Conservation (phyloP, 306 rosid genomes). For the Trichosanthes cucumerina region DNA sequence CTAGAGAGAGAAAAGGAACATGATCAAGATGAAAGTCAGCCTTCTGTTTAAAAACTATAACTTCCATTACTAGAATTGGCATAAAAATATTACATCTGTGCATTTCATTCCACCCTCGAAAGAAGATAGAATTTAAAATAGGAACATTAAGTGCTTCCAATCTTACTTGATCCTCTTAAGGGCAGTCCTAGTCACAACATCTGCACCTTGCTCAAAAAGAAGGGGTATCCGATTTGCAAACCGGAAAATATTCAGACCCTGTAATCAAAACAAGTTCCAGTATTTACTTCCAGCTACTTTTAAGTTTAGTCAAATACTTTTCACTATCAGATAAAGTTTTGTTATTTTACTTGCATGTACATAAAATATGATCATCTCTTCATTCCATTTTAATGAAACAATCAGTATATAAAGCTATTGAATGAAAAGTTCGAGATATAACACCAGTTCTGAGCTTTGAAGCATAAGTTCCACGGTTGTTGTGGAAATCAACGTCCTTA, state of each 20-base stretch:
- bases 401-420: not conserved
- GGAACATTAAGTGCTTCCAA: slow-evolving; percentile 1
- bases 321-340: not conserved
- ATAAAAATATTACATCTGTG: not conserved
- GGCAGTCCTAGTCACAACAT: slow-evolving; percentile 90
- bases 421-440: not conserved
- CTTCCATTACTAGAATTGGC: not conserved
- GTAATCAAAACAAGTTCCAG: slow-evolving; percentile 4
- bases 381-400: not conserved
- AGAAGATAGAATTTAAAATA: not conserved
- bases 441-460: not conserved
- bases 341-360: not conserved
- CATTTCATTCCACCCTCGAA: not conserved
- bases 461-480: not conserved
- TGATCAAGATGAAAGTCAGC: not conserved
- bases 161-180: slow-evolving; percentile 89
- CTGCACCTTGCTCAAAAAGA: slow-evolving; percentile 99
- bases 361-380: not conserved
- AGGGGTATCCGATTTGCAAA: slow-evolving; percentile 99
- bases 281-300: not conserved
- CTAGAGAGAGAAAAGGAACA: slow-evolving; percentile 21
- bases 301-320: not conserved
- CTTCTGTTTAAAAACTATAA: not conserved
- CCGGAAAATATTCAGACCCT: slow-evolving; percentile 92
- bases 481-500: not conserved